Conservation (phyloP, 352 stramenopile genomes). For the Phytophthora sansomeana region DNA sequence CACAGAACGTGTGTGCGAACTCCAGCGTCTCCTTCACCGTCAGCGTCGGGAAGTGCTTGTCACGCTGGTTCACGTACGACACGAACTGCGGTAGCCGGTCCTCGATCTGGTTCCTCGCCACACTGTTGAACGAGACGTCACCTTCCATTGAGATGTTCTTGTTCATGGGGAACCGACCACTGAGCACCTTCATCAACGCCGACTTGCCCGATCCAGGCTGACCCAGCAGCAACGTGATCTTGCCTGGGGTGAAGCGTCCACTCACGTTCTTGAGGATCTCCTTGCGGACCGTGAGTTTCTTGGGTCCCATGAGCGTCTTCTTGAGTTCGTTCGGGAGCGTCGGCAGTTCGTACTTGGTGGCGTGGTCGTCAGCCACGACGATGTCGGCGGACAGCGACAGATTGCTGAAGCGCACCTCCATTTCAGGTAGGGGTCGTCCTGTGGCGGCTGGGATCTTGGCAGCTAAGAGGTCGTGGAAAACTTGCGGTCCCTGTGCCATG, state of each 20-base stretch:
- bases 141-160: slow-evolving; percentile 54
- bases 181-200: slow-evolving; percentile 53
- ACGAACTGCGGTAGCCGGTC: slow-evolving; percentile 50
- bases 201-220: slow-evolving; percentile 50
- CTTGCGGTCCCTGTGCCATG: not conserved
- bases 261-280: slow-evolving; percentile 50
- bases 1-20: slow-evolving; percentile 50
- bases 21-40: slow-evolving; percentile 64
- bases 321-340: too few species aligned
- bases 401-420: too few species aligned
- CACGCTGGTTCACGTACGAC: slow-evolving; percentile 56
- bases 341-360: too few species aligned
- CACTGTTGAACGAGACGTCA: slow-evolving; percentile 48
- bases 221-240: slow-evolving; percentile 47
- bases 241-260: slow-evolving; percentile 42
- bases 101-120: slow-evolving; percentile 32
- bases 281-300: slow-evolving; percentile 39
- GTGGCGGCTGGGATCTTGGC: not conserved
- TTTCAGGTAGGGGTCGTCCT: too few species aligned
- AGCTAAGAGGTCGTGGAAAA: not conserved
- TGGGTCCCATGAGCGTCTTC: slow-evolving; percentile 23
- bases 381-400: too few species aligned
- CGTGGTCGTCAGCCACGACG: too few species aligned
- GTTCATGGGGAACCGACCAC: slow-evolving; percentile 39
- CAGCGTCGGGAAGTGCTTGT: slow-evolving; percentile 60